Evolutionary conservation across 169 alveolate genomes (phyloP).

Genomic region (Plasmodium gonderi): DNA sequence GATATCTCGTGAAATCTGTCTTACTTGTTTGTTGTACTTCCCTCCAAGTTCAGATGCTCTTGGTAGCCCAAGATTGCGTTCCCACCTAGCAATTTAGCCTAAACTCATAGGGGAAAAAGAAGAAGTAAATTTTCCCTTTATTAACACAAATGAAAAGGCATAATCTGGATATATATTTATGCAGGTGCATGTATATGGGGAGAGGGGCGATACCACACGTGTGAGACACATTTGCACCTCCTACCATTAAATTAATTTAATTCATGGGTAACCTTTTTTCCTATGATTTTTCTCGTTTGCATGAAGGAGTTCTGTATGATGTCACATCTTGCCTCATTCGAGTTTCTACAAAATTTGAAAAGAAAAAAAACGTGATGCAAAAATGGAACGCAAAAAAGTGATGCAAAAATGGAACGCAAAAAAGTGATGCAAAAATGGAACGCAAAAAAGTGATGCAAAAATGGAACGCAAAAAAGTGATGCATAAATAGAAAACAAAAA

Average conservation of each 20-base stretch:
- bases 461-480: background rate
- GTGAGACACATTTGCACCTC: too few relatives aligned
- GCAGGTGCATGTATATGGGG: background rate
- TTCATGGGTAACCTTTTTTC: slow-evolving; percentile 59
- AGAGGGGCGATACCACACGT: too few relatives aligned
- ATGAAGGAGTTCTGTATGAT: slow-evolving; percentile 72
- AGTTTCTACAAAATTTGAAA: slow-evolving; percentile 36
- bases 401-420: too few relatives aligned
- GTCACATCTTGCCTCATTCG: slow-evolving; percentile 75
- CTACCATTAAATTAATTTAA: too few relatives aligned
- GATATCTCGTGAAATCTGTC: background rate
- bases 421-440: background rate
- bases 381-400: too few relatives aligned
- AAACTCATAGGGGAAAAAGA: background rate
- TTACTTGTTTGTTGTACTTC: slow-evolving; percentile 74
- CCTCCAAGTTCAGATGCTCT: slow-evolving; percentile 74
- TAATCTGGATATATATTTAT: too few relatives aligned
- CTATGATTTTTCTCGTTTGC: slow-evolving; percentile 67
- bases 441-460: background rate
- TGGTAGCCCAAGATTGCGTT: slow-evolving; percentile 75
- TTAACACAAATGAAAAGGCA: too few relatives aligned
- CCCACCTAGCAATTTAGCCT: slow-evolving; percentile 74
- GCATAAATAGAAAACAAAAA: background rate
- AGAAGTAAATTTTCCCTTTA: background rate
- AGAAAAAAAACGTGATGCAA: background rate